Percentiles rank a stretch among this genome's conserved stretches.
Conservation (phyloP, 495 filamentous ascomycete genomes). For the Choiromyces venosus region DNA sequence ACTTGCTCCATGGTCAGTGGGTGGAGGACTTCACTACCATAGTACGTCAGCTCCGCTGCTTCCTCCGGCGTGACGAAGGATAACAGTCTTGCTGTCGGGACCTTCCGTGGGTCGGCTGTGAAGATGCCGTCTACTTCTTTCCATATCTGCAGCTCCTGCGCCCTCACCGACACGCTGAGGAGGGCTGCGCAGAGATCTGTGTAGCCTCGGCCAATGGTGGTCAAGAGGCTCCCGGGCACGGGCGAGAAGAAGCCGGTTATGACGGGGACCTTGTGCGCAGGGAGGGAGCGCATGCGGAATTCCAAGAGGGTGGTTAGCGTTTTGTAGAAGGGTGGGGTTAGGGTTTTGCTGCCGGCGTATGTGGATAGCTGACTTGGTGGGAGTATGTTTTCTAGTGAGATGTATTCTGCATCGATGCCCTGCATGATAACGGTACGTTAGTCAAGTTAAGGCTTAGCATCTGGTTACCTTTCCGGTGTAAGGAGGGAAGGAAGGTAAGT, state of each 20-base stretch:
- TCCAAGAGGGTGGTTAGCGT: conserved; percentile 58
- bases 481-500: conserved; percentile 9
- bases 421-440: conserved; percentile 32
- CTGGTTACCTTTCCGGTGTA: background rate
- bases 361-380: background rate
- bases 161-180: conserved; percentile 65
- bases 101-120: conserved; percentile 76
- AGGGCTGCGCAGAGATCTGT: conserved; percentile 79
- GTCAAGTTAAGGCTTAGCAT: conserved; percentile 4
- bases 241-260: conserved; percentile 49
- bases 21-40: conserved; percentile 57
- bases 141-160: conserved; percentile 78
- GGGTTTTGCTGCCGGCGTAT: conserved; percentile 56
- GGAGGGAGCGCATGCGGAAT: conserved; percentile 63
- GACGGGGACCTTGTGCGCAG: conserved; percentile 61
- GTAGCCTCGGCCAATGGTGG: conserved; percentile 75
- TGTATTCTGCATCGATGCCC: conserved; percentile 74
- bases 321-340: conserved; percentile 71
- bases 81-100: conserved; percentile 70
- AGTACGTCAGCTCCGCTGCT: conserved; percentile 82
- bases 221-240: conserved; percentile 54
- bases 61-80: conserved; percentile 71
- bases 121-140: conserved; percentile 89
- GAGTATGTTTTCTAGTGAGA: conserved; percentile 63
- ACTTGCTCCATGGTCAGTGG: conserved; percentile 97